Evolutionary conservation across 169 alveolate genomes (phyloP), one percentile per base, ranked within the genome.

Genomic region (Eimeria necatrix): DNA sequence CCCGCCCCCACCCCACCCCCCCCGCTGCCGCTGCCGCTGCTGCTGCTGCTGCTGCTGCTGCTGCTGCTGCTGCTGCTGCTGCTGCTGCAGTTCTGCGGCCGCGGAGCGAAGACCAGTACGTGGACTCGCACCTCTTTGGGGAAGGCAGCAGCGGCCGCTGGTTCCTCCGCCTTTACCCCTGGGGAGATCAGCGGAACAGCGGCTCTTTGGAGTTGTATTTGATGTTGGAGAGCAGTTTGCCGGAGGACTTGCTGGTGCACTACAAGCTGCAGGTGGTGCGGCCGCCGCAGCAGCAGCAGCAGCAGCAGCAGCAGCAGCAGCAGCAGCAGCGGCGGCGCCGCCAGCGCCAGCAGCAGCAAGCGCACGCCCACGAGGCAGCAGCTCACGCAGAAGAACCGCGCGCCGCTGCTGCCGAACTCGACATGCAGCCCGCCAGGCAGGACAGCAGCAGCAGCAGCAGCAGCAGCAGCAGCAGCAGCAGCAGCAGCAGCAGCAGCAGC

Each of bases 161-260:
- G 94, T 87, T 87, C 51, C 52, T 87, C 20, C 94, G 94, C 9
- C 7, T 87, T 48, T 87, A 87, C 52, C 94, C 94, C n/a, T 87
- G 74, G 52, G 94, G 94, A 16, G 94, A 87, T 64, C 10, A 52
- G 5, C 61, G 48, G 32, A 87, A 87, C 20, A 76, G 68, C 22
- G 94, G 94, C 6, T 64, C 84, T 3, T 46, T 87, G 4, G 94
- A 87, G 52, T 16, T 87, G 52, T 87, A 87, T 52, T 78, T 87
- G 26, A 87, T 87, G 94, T 22, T 87, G n/a, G 94, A 87, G n/a
- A 68, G 94, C 85, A 14, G 59, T 32, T 26, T 87, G 9, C 18
- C 84, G 3, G 70, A 64, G 12, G 94, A 87, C 18, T 14, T 87
- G 16, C 32, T 87, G 24, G 94, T 87, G 4, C 94, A 87, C 84